phyloP scores from a whole-genome alignment of 495 filamentous ascomycete genomes.

The Cladorrhinum samala region DNA sequence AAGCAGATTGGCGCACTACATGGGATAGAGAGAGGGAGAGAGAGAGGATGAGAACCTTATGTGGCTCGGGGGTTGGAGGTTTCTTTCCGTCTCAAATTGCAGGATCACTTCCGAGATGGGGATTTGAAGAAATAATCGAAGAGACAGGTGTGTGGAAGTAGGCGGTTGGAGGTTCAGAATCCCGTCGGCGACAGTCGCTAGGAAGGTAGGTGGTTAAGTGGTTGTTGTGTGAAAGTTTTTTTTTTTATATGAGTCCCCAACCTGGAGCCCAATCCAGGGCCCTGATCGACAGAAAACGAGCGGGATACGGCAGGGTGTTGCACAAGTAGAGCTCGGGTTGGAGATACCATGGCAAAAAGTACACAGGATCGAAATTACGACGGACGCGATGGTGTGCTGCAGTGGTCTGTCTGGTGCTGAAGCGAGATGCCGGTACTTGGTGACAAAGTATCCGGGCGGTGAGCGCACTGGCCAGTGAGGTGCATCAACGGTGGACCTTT shows the following conservation, averaged over 20 bases:
- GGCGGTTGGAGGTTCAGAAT: too few relatives aligned
- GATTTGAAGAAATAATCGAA: too few relatives aligned
- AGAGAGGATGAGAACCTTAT: not conserved
- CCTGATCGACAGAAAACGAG: constrained; percentile 19
- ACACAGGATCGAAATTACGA: not conserved
- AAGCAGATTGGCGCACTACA: not conserved
- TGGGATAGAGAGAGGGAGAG: too few relatives aligned
- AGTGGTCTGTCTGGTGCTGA: not conserved
- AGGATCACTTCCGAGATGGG: not conserved
- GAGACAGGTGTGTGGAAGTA: too few relatives aligned
- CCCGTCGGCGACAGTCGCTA: too few relatives aligned
- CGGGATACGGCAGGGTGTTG: constrained; percentile 1
- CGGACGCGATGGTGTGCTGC: constrained; percentile 8
- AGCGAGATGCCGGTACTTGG: constrained; percentile 23
- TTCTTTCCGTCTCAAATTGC: constrained; percentile 3
- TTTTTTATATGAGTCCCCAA: too few relatives aligned
- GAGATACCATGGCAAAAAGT: constrained; percentile 18
- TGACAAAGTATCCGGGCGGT: constrained; percentile 11
- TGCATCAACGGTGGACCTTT: constrained; percentile 14
- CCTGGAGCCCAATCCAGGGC: not conserved
- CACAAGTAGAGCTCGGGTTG: constrained; percentile 3
- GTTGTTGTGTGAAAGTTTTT: too few relatives aligned
- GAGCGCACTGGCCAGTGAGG: constrained; percentile 21
- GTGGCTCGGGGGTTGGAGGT: not conserved
- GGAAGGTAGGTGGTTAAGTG: too few relatives aligned